Base-by-base conservation (phyloP, 768 basidiomycete species). In the Lepiota subincarnata region DNA sequence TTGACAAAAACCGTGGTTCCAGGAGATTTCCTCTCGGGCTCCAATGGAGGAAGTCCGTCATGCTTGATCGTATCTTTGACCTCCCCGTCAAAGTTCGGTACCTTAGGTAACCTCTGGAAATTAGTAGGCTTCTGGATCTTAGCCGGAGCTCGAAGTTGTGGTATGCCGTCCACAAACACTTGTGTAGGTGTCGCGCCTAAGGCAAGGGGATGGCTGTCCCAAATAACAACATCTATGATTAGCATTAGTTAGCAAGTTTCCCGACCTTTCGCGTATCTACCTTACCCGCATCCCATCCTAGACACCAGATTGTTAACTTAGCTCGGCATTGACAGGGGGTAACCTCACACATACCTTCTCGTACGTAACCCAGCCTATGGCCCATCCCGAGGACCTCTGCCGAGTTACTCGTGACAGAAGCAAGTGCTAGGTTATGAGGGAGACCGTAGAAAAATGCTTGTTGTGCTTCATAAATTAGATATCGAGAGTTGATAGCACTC, bases 91-190 rank as follows among this genome's bases (percentile, higher is more conserved):
- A 86, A 94, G 59, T 87, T 74, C 0, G 90, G 89, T 1, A 83
- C 81, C 38, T 67, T 70, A 0, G 89, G 87, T 5, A 66, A 46
- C 6, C 61, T 59, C 57, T 81, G 79, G 62, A 71, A 78, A 13
- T 64, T 54, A 6, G 58, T 51, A 1, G 78, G 77, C 63, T 95
- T 93, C 46, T 68, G 43, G 36, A 75, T 64, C 14, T 78, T 65
- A 58, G 74, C 64, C 2, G 84, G 76, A 2, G 68, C 62, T 26
- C 70, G 60, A 2, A 89, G 61, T 63, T 98, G 94, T 1, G 86
- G 69, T 45, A 96, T 86, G 1, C 94, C 94, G 61, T 98, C 94
- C 55, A 96, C 89, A 69, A 83, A 92, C 16, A 93, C 91, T 70
- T 95, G 91, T 34, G 76, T 72, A 2, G 92, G 92, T 0, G 90